These are phyloP conservation scores for Emmonsiellopsis sp. DNA, from an alignment of 2,329 filamentous ascomycete species.

Conservation along the genomic window DNA sequence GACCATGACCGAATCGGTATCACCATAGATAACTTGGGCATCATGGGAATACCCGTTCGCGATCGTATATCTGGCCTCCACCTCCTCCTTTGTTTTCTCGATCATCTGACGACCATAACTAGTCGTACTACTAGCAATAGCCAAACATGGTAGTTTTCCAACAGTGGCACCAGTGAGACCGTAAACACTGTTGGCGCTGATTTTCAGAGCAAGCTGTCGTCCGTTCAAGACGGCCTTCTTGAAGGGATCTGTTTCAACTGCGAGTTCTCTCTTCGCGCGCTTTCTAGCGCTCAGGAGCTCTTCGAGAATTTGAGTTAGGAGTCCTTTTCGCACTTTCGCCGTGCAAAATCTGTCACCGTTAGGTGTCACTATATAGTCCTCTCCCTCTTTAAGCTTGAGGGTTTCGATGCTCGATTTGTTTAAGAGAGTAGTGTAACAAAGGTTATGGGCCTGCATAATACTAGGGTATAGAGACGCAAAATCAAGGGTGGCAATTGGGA, in stretches of 20 bases:
- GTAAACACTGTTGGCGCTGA: constrained; percentile 97
- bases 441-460: constrained; percentile 97
- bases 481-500: constrained; percentile 93
- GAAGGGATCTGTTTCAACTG: constrained; percentile 84
- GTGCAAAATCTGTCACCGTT: constrained; percentile 93
- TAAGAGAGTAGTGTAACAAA: constrained; percentile 91
- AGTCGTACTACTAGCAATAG: constrained; percentile 93
- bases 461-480: constrained; percentile 97
- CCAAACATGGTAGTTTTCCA: constrained; percentile 87
- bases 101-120: constrained; percentile 98
- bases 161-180: constrained; percentile 93
- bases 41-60: constrained; percentile 92
- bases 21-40: constrained; percentile 94
- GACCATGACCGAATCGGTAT: constrained; percentile 99
- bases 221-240: constrained; percentile 97
- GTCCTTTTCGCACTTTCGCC: constrained; percentile 75
- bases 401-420: constrained; percentile 70
- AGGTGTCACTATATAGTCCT: constrained; percentile 93
- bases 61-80: constrained; percentile 80
- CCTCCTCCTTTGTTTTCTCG: constrained; percentile 93
- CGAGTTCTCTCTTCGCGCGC: constrained; percentile 83
- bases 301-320: constrained; percentile 90
- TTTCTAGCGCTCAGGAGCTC: constrained; percentile 88
- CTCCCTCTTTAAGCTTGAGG: constrained; percentile 68
- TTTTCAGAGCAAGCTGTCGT: constrained; percentile 88